Evolutionary conservation across 495 filamentous ascomycete species (phyloP), one percentile per base, ranked within the genome.

Genomic region (Aspergillus heteromorphus): DNA sequence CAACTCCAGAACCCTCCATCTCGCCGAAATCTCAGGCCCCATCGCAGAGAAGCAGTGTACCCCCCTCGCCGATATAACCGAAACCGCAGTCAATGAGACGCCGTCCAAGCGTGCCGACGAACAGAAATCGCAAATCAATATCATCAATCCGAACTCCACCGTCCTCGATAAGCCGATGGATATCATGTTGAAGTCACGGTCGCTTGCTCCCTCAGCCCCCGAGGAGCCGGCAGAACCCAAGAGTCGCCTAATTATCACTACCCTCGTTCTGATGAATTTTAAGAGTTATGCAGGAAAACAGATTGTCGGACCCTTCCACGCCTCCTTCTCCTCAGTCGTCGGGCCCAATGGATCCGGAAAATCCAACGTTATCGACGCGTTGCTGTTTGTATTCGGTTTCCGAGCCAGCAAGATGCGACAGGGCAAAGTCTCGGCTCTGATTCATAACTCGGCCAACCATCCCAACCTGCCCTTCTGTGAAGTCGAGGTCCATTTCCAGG

Each of bases 361-460:
- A 69, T 97, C 93, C 5, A 98, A 98, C 64, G 93, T 98, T 45
- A 98, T 98, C 67, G 93, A 98, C 70, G 96, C 93, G 7, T 74
- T 98, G 34, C 84, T 98, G 2, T 98, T 98, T 64, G 93, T 98
- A 19, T 98, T 98, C 60, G 93, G 93, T 40, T 98, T 98, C 73
- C 86, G 93, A 47, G 93, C 93, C 20, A 97, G 92, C 77, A 98
- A 98, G 74, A 98, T 98, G 93, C 80, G 93, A 63, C 93, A 98
- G 69, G 95, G 93, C 64, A 98, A 98, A 73, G 92, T 98, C 36
- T 97, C 93, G 2, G 93, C 93, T 17, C 71, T 98, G 56, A 97
- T 98, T 54, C 93, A 98, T 66, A 97, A 96, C 68, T 97, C 92
- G 30, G 91, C 91, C 1, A 80, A 86, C 34, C 83, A 85, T 57